phyloP scores from a whole-genome alignment of 345 rosid genomes.

The Physaria fendleri region DNA sequence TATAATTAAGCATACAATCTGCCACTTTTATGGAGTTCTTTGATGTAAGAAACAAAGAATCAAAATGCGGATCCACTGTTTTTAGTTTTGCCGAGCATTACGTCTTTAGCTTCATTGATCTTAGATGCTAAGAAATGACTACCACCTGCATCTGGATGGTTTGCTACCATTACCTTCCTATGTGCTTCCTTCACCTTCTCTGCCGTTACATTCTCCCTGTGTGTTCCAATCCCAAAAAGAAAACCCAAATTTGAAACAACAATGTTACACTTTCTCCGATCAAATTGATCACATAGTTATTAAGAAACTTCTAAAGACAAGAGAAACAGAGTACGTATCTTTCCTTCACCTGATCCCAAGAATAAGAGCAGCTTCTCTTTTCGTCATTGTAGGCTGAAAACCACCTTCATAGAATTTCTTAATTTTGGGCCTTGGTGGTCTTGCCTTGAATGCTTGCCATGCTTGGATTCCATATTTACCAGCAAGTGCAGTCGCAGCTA shows the following conservation, averaged over 20 bases:
- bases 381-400: constrained; percentile 69
- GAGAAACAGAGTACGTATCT: not conserved
- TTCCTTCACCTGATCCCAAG: constrained; percentile 54
- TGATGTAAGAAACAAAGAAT: constrained; percentile 1
- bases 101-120: constrained; percentile 81
- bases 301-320: no score
- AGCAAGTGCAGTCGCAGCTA: constrained; percentile 79
- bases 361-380: constrained; percentile 72
- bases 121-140: constrained; percentile 87
- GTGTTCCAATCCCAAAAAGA: constrained; percentile 9
- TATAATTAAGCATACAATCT: not conserved
- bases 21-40: not conserved
- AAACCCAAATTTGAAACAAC: not conserved
- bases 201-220: constrained; percentile 54
- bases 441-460: constrained; percentile 71
- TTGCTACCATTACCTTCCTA: constrained; percentile 67
- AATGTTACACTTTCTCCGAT: not conserved
- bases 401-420: constrained; percentile 77
- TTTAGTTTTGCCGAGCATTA: constrained; percentile 70
- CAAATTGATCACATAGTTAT: no score
- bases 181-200: constrained; percentile 89
- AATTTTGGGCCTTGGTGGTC: constrained; percentile 46
- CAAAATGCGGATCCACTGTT: constrained; percentile 66
- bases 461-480: constrained; percentile 84
- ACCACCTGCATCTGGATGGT: constrained; percentile 89